These are phyloP conservation scores for Botryotinia globosa DNA, from an alignment of 2,329 filamentous ascomycete species.

Conservation along the genomic window DNA sequence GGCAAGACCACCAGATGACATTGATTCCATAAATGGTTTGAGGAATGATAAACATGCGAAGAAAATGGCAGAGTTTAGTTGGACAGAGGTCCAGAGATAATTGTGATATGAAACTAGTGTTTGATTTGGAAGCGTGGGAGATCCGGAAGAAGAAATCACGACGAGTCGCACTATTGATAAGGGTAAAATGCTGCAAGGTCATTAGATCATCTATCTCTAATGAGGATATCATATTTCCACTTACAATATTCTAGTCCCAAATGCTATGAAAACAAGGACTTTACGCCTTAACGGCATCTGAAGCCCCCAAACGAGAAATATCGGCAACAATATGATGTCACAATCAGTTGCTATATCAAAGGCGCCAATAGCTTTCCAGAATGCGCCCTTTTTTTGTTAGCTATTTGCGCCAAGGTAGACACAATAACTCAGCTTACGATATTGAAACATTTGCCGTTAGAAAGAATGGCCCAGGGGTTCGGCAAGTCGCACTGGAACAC, in stretches of 20 bases:
- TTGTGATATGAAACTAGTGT: slow-evolving; percentile 24
- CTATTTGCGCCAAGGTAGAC: background rate
- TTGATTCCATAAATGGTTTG: slow-evolving; percentile 29
- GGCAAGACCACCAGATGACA: slow-evolving; percentile 26
- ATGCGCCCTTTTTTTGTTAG: slow-evolving; percentile 20
- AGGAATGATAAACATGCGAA: slow-evolving; percentile 28
- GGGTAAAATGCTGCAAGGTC: slow-evolving; percentile 39
- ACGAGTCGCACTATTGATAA: slow-evolving; percentile 30
- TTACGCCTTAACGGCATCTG: slow-evolving; percentile 42
- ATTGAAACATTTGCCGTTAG: slow-evolving; percentile 28
- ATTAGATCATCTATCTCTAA: background rate
- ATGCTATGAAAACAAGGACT: slow-evolving; percentile 25
- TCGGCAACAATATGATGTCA: slow-evolving; percentile 45
- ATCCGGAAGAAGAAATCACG: slow-evolving; percentile 21
- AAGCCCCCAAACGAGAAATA: slow-evolving; percentile 47
- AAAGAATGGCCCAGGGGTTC: slow-evolving; percentile 31
- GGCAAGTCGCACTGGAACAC: slow-evolving; percentile 35
- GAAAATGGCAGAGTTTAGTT: slow-evolving; percentile 29
- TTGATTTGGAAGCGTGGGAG: slow-evolving; percentile 21
- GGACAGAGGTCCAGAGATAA: slow-evolving; percentile 27
- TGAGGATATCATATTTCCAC: slow-evolving; percentile 20
- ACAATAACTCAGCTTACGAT: slow-evolving; percentile 20
- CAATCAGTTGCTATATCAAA: slow-evolving; percentile 49
- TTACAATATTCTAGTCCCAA: slow-evolving; percentile 38
- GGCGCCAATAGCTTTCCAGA: slow-evolving; percentile 50